Evolutionary conservation across 768 basidiomycete genomes (phyloP).

Genomic region (Tylopilus cervinicoccineus): DNA sequence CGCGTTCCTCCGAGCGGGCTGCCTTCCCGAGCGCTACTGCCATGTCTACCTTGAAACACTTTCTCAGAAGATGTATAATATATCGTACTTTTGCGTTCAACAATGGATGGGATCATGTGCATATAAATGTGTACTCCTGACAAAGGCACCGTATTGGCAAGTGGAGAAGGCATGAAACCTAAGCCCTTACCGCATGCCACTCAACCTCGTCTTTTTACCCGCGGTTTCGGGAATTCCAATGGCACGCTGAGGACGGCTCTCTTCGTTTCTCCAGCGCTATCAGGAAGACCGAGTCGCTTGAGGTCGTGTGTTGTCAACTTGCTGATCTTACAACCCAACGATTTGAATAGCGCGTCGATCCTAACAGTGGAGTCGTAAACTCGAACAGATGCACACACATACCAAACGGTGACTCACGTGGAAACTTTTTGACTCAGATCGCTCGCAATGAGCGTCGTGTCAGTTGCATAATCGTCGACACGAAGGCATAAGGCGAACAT

Average conservation of each 20-base stretch:
- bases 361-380: conserved; percentile 30
- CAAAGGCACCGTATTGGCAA: not conserved
- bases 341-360: conserved; percentile 69
- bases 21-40: no score
- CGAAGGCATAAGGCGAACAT: conserved; percentile 79
- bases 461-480: conserved; percentile 72
- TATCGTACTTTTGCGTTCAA: not conserved
- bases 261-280: conserved; percentile 58
- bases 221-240: conserved; percentile 74
- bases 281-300: conserved; percentile 62
- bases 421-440: conserved; percentile 65
- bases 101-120: not conserved
- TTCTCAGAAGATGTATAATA: not conserved
- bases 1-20: no score
- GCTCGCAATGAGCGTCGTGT: conserved; percentile 61
- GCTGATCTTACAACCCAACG: conserved; percentile 73
- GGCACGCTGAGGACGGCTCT: conserved; percentile 74
- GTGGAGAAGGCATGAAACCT: not conserved
- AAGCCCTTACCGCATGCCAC: not conserved
- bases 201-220: conserved; percentile 31
- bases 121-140: not conserved
- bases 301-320: conserved; percentile 59
- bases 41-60: no score
- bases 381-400: not conserved
- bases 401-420: conserved; percentile 52